phyloP scores from a whole-genome alignment of 345 rosid genomes.

The Ceriops decandra region DNA sequence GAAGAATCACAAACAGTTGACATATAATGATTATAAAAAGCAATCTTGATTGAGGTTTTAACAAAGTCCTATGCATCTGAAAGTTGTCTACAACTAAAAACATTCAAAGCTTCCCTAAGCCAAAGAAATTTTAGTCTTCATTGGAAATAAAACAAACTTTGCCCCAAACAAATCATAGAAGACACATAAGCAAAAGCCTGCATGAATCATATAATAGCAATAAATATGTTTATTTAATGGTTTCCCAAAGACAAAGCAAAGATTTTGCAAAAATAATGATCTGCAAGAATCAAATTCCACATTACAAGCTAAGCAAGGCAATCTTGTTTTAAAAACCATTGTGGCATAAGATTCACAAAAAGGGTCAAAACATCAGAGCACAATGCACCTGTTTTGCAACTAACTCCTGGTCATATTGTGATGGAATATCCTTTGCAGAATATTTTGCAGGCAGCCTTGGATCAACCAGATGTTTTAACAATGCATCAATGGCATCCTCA shows the following conservation, averaged over 20 bases:
- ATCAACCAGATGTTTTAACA: constrained; percentile 61
- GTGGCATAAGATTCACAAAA: not conserved
- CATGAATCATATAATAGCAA: not conserved
- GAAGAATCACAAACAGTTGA: not conserved
- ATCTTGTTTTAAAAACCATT: not conserved
- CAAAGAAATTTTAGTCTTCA: not conserved
- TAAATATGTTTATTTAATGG: not conserved
- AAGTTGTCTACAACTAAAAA: too few species aligned
- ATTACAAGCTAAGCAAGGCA: too few species aligned
- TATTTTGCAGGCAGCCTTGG: constrained; percentile 55
- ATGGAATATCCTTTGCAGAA: constrained; percentile 33
- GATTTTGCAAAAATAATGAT: not conserved
- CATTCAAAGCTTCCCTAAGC: not conserved
- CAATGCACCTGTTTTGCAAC: constrained; percentile 68
- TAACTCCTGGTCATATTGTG: constrained; percentile 35
- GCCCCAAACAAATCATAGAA: not conserved
- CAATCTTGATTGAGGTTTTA: too few species aligned
- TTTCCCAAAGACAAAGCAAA: not conserved
- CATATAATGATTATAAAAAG: not conserved
- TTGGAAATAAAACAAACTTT: not conserved
- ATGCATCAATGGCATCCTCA: constrained; percentile 58
- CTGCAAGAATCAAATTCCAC: not conserved
- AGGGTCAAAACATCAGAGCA: not conserved
- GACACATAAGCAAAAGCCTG: not conserved
- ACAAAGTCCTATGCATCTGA: too few species aligned